phyloP scores from a whole-genome alignment of 345 rosid genomes.

The Excoecaria agallocha region DNA sequence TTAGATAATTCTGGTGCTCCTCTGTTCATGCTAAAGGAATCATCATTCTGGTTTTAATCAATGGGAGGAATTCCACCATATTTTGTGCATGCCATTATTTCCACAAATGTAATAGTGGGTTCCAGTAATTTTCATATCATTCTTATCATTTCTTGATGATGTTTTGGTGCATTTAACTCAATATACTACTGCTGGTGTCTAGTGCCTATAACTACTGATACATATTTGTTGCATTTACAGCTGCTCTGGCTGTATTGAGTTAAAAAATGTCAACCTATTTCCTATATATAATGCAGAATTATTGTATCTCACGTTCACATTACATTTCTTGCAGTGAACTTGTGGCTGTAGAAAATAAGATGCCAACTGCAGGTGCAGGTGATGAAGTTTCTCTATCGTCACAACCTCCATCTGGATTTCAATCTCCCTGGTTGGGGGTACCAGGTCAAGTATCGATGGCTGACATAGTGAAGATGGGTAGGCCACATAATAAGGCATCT shows the following conservation, averaged over 20 bases:
- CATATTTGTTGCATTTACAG: neutral
- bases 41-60: neutral
- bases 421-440: constrained; percentile 69
- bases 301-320: constrained; percentile 27
- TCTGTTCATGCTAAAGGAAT: neutral
- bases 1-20: neutral
- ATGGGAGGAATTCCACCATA: neutral
- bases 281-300: neutral
- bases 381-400: constrained; percentile 49
- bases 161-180: neutral
- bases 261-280: neutral
- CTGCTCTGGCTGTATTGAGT: neutral
- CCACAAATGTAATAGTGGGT: neutral
- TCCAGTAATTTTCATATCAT: neutral
- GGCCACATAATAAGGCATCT: constrained; percentile 64
- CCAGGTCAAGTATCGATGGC: constrained; percentile 95
- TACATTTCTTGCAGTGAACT: constrained; percentile 56
- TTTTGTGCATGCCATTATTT: neutral
- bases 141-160: neutral
- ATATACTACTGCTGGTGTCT: too few relatives aligned
- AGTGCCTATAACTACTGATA: too few relatives aligned
- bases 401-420: constrained; percentile 61
- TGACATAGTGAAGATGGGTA: constrained; percentile 96
- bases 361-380: constrained; percentile 30
- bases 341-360: constrained; percentile 44